Conservation (phyloP, 169 alveolate species). For the Plasmodium reichenowi region DNA sequence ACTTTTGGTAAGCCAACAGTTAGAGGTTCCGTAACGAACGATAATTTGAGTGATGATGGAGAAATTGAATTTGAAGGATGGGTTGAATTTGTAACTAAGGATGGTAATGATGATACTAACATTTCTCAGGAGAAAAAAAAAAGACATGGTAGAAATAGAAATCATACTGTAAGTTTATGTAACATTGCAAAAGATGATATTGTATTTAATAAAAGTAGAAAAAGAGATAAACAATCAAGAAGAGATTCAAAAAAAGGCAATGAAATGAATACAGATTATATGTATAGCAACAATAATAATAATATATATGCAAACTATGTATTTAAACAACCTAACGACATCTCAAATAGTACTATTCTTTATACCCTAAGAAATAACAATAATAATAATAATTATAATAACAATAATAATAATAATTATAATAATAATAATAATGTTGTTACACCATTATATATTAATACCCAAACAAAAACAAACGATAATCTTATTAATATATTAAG, state of each 20-base stretch:
- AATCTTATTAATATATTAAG: constrained; percentile 16
- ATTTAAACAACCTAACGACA: constrained; percentile 17
- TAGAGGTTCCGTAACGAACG: constrained; percentile 9
- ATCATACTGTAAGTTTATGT: not conserved
- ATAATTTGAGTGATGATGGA: constrained; percentile 46
- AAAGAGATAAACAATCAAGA: not conserved
- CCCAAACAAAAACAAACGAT: constrained; percentile 21
- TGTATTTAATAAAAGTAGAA: not conserved
- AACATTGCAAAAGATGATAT: not conserved
- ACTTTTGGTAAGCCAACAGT: constrained; percentile 35
- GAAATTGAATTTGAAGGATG: constrained; percentile 76
- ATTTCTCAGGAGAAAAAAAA: not conserved
- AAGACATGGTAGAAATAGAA: not conserved
- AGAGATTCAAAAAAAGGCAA: not conserved
- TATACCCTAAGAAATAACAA: constrained; percentile 6
- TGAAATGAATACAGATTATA: constrained; percentile 3
- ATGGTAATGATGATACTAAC: constrained; percentile 24
- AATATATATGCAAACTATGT: not conserved
- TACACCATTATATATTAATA: constrained; percentile 16
- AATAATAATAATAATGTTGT: not conserved
- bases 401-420: too few relatives aligned
- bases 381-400: constrained; percentile 7
- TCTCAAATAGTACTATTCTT: not conserved
- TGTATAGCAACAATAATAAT: constrained; percentile 13
- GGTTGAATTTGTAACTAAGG: constrained; percentile 68